Conservation (phyloP, 1,284 basidiomycete genomes). For the Omphalotus olearius region DNA sequence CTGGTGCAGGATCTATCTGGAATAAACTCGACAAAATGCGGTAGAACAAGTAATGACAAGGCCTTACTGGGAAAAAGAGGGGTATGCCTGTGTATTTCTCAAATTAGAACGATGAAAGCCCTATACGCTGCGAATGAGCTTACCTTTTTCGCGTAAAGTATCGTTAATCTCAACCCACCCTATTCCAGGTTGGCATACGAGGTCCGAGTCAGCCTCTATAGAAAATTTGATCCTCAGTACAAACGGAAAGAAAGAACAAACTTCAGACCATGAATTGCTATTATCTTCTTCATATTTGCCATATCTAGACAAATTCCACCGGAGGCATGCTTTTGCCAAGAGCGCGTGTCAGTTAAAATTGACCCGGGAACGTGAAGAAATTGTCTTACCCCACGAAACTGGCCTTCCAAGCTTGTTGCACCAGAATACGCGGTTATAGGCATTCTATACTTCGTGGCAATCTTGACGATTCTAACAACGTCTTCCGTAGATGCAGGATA, state of each 20-base stretch:
- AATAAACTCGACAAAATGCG: not conserved
- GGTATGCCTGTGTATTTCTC: constrained; percentile 48
- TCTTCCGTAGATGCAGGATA: constrained; percentile 60
- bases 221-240: not conserved
- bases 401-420: constrained; percentile 67
- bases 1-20: constrained; percentile 76
- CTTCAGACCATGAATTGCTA: constrained; percentile 66
- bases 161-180: constrained; percentile 88
- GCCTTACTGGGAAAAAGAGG: constrained; percentile 83
- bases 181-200: constrained; percentile 81
- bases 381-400: constrained; percentile 53
- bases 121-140: not conserved
- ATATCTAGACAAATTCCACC: constrained; percentile 87
- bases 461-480: constrained; percentile 63
- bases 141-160: constrained; percentile 60
- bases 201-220: constrained; percentile 73
- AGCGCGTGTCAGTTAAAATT: not conserved
- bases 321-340: constrained; percentile 34
- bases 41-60: not conserved
- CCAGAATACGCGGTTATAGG: constrained; percentile 71
- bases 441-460: constrained; percentile 63
- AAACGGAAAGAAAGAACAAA: constrained; percentile 1
- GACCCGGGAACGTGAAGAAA: constrained; percentile 2
- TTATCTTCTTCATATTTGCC: constrained; percentile 79
- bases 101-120: not conserved